Base-by-base conservation (phyloP, 2,329 filamentous ascomycete genomes). In the Colletotrichum salicis region DNA sequence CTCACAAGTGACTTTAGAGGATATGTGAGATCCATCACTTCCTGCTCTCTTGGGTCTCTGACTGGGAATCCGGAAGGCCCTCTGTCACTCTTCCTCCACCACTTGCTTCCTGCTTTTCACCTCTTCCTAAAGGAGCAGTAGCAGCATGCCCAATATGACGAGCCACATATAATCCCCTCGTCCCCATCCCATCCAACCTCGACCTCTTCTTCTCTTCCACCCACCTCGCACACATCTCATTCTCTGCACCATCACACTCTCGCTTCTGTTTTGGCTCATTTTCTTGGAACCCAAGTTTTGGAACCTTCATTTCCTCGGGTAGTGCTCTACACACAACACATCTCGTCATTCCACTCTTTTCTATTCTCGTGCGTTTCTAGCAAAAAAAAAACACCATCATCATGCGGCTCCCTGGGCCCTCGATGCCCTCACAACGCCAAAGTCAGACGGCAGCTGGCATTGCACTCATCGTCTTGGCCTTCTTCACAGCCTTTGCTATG, bases 201-300 rank as follows among this genome's bases (percentile, higher is more conserved):
- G 4, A 54, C 31, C n/a, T 56, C 22, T 48, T 54, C 60, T 59
- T 19, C 67, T 54, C 64, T 59, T 51, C 52, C 57, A 61, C 8
- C 48, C 24, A 41, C 6, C 37, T 41, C 37, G 37, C 19, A 62
- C 69, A 64, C 54, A 73, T 60, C 60, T 35, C 61, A 7, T 35
- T 22, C 63, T 52, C 67, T 24, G 51, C 62, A 56, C 19, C 33
- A 64, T 59, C 54, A 45, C 55, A 72, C 70, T 58, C 12, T 73
- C 70, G 64, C 70, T 73, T 60, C 65, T 64, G 31, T 64, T 73
- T 72, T 70, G 72, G 70, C 65, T 72, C 48, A 45, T 64, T 72
- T 73, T 68, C 57, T 73, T 69, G 72, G 60, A 65, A 59, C 64
- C 57, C 65, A 56, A 45, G 31, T 66, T 66, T 73, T 72, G 70